Evolutionary conservation across 495 filamentous ascomycete genomes (phyloP), one percentile per base, ranked within the genome.

Genomic region (Hyaloscypha finlandica): DNA sequence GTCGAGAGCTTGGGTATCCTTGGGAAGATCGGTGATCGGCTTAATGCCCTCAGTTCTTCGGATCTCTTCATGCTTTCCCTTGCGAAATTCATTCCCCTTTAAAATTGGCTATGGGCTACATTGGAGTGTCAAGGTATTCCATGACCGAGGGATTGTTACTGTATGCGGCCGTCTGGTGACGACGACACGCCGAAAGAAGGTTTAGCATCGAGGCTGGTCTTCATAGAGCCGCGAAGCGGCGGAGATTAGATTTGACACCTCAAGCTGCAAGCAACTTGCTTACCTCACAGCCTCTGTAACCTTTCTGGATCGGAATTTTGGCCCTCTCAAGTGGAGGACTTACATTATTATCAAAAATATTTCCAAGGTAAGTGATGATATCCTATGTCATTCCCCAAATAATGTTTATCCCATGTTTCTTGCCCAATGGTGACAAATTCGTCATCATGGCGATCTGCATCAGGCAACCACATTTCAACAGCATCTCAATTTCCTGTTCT

Each of bases 21-120:
- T 56, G 53, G 29, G 53, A 29, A 29, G 20, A 56, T 56, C 53
- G 20, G 6, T 56, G 53, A 56, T 56, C 53, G 20, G 8, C 53
- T 56, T 56, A 8, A 56, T 56, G 53, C 53, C 20, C 29, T 56
- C 29, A 56, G 20, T 56, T 56, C 16, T 48, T 3, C 42, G 42
- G 42, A 48, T 16, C 42, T 48, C 16, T 48, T 4, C 11, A 48
- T 48, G 42, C 42, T 48, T 19, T 48, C 16, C 42, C 42, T 48
- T 11, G 42, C 16, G 8, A 12, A 19, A 12, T 48, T 48, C 42
- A 4, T 48, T 48, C 16, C 4, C 42, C 16, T 48, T 48, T 14
- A 19, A 48, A 19, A 16, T 48, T 14, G 42, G 4, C 2, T 25
- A 48, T 48, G 42, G 9, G 42, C 42, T 19, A 19, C 16, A 14